A percentile compares a stretch with the other conserved stretches of the same genome.
phyloP scores from a whole-genome alignment of 805 yeast genomes.

The Metschnikowia colocasiae region DNA sequence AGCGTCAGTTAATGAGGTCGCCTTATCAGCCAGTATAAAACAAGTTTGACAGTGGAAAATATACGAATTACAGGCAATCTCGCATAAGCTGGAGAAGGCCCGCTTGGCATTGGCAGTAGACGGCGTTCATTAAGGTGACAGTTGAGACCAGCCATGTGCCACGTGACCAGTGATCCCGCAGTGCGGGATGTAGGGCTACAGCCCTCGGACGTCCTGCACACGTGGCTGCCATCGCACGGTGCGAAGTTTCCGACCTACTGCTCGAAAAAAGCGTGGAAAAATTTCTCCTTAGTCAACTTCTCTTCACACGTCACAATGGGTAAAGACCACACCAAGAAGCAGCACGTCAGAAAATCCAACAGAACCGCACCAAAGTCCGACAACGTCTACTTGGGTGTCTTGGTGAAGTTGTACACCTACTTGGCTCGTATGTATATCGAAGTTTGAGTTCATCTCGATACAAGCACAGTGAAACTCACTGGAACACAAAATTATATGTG shows the following conservation, averaged over 20 bases:
- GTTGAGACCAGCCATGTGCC: not conserved
- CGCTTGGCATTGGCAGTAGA: not conserved
- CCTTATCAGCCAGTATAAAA: not conserved
- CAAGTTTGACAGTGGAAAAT: not conserved
- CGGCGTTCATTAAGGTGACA: not conserved
- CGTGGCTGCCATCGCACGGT: not conserved
- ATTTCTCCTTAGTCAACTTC: conserved; percentile 7
- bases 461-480: conserved; percentile 1
- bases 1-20: not conserved
- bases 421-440: conserved; percentile 87
- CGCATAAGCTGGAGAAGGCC: not conserved
- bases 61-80: not conserved
- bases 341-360: conserved; percentile 94
- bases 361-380: conserved; percentile 99
- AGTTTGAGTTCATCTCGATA: conserved; percentile 4
- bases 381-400: conserved; percentile 96
- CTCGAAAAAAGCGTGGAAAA: conserved; percentile 9
- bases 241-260: not conserved
- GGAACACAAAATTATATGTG: not conserved
- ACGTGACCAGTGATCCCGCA: not conserved
- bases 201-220: not conserved
- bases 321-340: conserved; percentile 94
- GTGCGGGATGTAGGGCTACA: not conserved
- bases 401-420: conserved; percentile 98
- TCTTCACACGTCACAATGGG: conserved; percentile 58